Evolutionary conservation across 306 rosid species (phyloP).

Genomic region (Crotalaria pallida): DNA sequence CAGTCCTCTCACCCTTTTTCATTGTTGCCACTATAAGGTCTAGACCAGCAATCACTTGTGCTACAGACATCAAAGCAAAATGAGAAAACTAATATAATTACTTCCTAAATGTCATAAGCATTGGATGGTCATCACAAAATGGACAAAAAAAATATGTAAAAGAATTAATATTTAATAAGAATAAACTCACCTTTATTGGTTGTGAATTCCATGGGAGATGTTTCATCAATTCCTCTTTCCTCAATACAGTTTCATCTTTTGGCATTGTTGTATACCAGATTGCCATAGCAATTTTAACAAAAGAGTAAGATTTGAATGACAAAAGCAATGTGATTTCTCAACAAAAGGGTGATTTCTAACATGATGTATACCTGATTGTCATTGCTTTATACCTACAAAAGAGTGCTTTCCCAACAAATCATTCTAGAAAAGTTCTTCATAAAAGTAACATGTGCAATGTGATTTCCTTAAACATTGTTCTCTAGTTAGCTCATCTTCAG

Average conservation of each 20-base stretch:
- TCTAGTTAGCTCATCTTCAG: no score
- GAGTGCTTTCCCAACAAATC: background rate
- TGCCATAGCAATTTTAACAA: slow-evolving; percentile 24
- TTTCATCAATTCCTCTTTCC: slow-evolving; percentile 50
- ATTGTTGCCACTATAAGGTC: slow-evolving; percentile 61
- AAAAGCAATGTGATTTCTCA: no score
- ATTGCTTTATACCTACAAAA: background rate
- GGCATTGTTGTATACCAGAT: slow-evolving; percentile 50
- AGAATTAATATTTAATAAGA: background rate
- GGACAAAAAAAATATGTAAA: background rate
- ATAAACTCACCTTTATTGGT: slow-evolving; percentile 58
- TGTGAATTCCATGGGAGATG: slow-evolving; percentile 46
- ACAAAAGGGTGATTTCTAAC: no score
- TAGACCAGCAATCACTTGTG: slow-evolving; percentile 61
- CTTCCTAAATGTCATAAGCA: background rate
- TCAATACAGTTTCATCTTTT: slow-evolving; percentile 64
- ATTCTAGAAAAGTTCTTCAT: background rate
- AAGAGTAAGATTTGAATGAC: background rate
- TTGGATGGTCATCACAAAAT: background rate
- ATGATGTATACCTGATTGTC: no score
- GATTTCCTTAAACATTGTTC: no score
- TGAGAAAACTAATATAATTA: slow-evolving; percentile 2
- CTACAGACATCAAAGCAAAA: slow-evolving; percentile 32
- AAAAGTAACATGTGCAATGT: background rate
- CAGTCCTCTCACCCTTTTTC: slow-evolving; percentile 65